Conservation (phyloP, 768 basidiomycete species). For the Gymnopilus junonius region DNA sequence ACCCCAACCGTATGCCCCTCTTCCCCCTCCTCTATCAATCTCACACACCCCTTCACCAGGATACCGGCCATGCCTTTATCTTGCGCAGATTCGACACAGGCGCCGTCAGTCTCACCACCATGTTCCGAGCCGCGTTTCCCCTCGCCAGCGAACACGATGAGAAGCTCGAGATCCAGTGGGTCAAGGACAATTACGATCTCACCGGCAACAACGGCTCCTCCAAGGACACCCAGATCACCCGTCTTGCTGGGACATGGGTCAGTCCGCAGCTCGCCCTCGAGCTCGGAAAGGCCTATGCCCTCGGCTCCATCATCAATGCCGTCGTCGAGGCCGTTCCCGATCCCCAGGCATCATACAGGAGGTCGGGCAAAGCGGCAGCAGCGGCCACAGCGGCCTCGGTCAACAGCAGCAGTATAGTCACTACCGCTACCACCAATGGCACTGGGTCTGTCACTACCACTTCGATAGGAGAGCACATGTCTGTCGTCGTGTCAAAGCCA, state of each 20-base stretch:
- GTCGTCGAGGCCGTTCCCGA: conserved; percentile 80
- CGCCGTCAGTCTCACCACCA: conserved; percentile 90
- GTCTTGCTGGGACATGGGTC: conserved; percentile 93
- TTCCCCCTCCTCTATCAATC: conserved; percentile 11
- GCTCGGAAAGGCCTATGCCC: conserved; percentile 69
- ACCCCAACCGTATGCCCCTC: conserved; percentile 69
- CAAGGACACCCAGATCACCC: conserved; percentile 60
- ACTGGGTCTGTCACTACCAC: conserved; percentile 38
- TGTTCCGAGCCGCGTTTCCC: conserved; percentile 96
- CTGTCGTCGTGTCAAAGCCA: conserved; percentile 26
- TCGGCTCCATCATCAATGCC: conserved; percentile 62
- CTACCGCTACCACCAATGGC: conserved; percentile 35
- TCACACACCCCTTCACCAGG: conserved; percentile 43
- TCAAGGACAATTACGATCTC: conserved; percentile 78
- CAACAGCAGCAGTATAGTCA: conserved; percentile 25
- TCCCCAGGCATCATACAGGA: conserved; percentile 77
- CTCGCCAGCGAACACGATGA: conserved; percentile 78
- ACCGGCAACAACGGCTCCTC: conserved; percentile 76
- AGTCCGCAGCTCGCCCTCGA: conserved; percentile 63
- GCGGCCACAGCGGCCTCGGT: conserved; percentile 31
- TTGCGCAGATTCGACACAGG: conserved; percentile 93
- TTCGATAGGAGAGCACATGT: conserved; percentile 10
- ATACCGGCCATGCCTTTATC: conserved; percentile 88
- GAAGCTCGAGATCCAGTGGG: conserved; percentile 80
- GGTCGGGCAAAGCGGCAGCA: conserved; percentile 53